A percentile compares a stretch with the other conserved stretches of the same genome.
Evolutionary conservation across 371 early-diverging fungal species (phyloP).

Genomic region (Massospora cicadina): DNA sequence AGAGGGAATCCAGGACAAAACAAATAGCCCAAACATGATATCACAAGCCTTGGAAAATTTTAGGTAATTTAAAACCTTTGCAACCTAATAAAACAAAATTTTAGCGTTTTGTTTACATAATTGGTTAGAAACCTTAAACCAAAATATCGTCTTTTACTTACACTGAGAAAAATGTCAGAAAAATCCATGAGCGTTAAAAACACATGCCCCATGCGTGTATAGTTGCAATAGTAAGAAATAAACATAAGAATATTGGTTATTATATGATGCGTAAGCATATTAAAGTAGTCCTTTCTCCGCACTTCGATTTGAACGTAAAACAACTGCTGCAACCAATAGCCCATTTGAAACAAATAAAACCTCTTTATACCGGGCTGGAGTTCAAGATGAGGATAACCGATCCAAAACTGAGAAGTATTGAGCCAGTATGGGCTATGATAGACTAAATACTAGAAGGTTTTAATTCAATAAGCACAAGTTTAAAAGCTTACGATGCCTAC

Average conservation of each 20-base stretch:
- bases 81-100: slow-evolving; percentile 22
- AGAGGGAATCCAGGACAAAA: slow-evolving; percentile 55
- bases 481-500: slow-evolving; percentile 32
- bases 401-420: slow-evolving; percentile 1
- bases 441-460: neutral
- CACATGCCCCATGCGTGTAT: slow-evolving; percentile 63
- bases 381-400: slow-evolving; percentile 6
- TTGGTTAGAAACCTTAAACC: neutral
- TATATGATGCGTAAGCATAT: slow-evolving; percentile 65
- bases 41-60: slow-evolving; percentile 37
- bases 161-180: slow-evolving; percentile 56
- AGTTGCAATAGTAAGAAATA: slow-evolving; percentile 47
- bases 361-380: slow-evolving; percentile 21
- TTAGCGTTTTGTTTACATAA: neutral
- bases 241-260: slow-evolving; percentile 50
- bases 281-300: slow-evolving; percentile 54
- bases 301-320: slow-evolving; percentile 54
- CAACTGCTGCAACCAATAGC: slow-evolving; percentile 63
- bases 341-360: slow-evolving; percentile 61
- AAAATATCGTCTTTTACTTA: slow-evolving; percentile 16
- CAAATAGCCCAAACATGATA: slow-evolving; percentile 51
- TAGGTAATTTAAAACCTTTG: slow-evolving; percentile 60
- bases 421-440: slow-evolving; percentile 1
- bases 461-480: neutral
- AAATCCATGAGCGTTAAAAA: slow-evolving; percentile 66